These are phyloP conservation scores for Tagetes erecta DNA, from an alignment of 129 eudicot genomes.

Conservation along the genomic window DNA sequence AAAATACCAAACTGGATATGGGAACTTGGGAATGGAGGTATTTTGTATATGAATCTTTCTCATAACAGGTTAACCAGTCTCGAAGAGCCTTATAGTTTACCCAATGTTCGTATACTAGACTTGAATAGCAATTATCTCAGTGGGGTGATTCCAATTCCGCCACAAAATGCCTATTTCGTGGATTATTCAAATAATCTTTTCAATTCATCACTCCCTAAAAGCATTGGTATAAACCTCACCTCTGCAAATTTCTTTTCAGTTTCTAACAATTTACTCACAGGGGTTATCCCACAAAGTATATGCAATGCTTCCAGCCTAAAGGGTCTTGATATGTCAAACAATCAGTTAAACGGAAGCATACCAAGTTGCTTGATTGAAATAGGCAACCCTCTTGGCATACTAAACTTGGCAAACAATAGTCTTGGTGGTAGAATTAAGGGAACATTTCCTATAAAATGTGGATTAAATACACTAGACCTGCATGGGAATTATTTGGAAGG, in stretches of 20 bases:
- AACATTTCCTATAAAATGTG: conserved; percentile 31
- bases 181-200: conserved; percentile 53
- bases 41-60: conserved; percentile 46
- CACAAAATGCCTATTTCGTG: conserved; percentile 24
- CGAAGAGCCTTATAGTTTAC: conserved; percentile 32
- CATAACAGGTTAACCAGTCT: conserved; percentile 35
- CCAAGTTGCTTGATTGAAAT: conserved; percentile 40
- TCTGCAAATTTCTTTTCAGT: conserved; percentile 30
- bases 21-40: conserved; percentile 30
- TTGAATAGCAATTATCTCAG: conserved; percentile 46
- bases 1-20: conserved; percentile 65
- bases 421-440: conserved; percentile 35
- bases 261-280: conserved; percentile 41
- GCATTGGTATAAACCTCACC: conserved; percentile 14
- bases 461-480: conserved; percentile 44
- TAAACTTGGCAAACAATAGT: conserved; percentile 40
- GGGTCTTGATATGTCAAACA: conserved; percentile 46
- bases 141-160: conserved; percentile 48
- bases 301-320: conserved; percentile 37
- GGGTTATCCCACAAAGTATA: conserved; percentile 42
- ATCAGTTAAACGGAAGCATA: conserved; percentile 33
- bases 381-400: conserved; percentile 16
- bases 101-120: conserved; percentile 31
- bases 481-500: conserved; percentile 37
- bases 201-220: conserved; percentile 30